These are phyloP conservation scores for Rutstroemia sp. DNA, from an alignment of 2,329 filamentous ascomycete species.

Conservation along the genomic window DNA sequence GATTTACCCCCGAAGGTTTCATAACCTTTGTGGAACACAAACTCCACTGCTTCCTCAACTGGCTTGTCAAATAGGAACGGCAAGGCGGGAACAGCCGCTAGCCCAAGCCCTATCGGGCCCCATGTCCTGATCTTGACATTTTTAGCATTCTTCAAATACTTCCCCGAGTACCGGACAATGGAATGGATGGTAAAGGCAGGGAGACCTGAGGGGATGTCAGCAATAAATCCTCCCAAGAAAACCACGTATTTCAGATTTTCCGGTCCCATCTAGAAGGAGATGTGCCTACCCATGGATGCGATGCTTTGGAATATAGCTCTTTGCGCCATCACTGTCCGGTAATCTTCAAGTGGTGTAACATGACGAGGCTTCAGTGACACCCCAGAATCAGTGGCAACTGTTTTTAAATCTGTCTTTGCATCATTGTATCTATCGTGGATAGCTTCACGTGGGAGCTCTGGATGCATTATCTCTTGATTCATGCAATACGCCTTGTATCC, in stretches of 20 bases:
- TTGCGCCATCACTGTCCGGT: conserved; percentile 83
- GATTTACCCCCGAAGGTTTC: conserved; percentile 58
- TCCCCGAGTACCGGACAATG: conserved; percentile 82
- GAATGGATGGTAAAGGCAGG: conserved; percentile 37
- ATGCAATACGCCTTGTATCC: conserved; percentile 91
- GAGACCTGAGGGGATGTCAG: conserved; percentile 6
- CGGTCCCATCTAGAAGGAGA: conserved; percentile 53
- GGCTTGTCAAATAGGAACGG: conserved; percentile 85
- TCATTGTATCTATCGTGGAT: conserved; percentile 27
- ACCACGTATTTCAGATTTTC: neutral
- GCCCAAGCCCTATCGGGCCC: conserved; percentile 80
- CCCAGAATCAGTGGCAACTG: conserved; percentile 9
- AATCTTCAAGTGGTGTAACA: conserved; percentile 78
- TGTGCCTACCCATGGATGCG: conserved; percentile 74
- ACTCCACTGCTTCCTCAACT: conserved; percentile 87
- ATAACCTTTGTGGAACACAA: conserved; percentile 79
- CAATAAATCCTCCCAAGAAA: neutral
- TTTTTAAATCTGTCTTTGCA: conserved; percentile 19
- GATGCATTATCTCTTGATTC: conserved; percentile 71
- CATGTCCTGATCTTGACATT: conserved; percentile 71
- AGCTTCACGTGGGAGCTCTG: conserved; percentile 43
- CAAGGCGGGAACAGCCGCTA: conserved; percentile 72
- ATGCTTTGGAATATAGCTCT: conserved; percentile 83
- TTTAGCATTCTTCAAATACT: conserved; percentile 76
- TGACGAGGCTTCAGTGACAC: conserved; percentile 31